A percentile compares a stretch with the other conserved stretches of the same genome.
These are phyloP conservation scores for Rhodomyrtus psidioides DNA, from an alignment of 441 rosid species.

Conservation along the genomic window DNA sequence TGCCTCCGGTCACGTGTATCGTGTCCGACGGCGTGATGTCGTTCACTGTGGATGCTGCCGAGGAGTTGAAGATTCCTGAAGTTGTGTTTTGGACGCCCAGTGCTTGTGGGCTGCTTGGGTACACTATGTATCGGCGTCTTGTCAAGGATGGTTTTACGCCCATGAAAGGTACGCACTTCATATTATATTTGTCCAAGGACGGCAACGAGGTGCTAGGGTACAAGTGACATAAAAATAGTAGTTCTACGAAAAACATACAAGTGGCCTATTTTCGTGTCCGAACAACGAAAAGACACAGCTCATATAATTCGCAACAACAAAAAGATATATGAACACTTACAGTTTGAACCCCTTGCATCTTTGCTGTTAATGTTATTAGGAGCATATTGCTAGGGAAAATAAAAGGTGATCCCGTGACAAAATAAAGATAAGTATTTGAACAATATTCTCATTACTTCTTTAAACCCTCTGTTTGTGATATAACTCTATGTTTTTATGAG, in stretches of 20 bases:
- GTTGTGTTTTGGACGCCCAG: not conserved
- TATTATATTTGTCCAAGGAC: not conserved
- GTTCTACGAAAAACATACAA: not conserved
- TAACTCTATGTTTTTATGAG: not conserved
- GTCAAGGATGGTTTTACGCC: constrained; percentile 10
- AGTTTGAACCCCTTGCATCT: not conserved
- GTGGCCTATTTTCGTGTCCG: not conserved
- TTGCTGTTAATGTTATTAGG: not conserved
- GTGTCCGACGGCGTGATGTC: constrained; percentile 7
- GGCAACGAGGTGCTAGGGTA: not conserved
- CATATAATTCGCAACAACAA: not conserved
- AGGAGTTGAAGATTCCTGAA: not conserved
- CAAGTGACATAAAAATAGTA: not conserved
- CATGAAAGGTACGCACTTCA: constrained; percentile 1
- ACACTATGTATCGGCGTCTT: not conserved
- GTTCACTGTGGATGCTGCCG: constrained; percentile 10
- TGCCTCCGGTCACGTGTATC: constrained; percentile 9
- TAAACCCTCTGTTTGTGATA: not conserved
- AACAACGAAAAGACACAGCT: not conserved
- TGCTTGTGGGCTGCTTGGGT: not conserved
- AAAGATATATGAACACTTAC: not conserved
- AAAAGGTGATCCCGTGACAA: not conserved
- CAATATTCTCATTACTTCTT: not conserved
- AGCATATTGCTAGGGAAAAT: not conserved
- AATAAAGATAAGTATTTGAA: not conserved